Percentiles rank a stretch among this genome's conserved stretches.
Conservation (phyloP, 2,329 filamentous ascomycete species). For the Corinectria fuckeliana region DNA sequence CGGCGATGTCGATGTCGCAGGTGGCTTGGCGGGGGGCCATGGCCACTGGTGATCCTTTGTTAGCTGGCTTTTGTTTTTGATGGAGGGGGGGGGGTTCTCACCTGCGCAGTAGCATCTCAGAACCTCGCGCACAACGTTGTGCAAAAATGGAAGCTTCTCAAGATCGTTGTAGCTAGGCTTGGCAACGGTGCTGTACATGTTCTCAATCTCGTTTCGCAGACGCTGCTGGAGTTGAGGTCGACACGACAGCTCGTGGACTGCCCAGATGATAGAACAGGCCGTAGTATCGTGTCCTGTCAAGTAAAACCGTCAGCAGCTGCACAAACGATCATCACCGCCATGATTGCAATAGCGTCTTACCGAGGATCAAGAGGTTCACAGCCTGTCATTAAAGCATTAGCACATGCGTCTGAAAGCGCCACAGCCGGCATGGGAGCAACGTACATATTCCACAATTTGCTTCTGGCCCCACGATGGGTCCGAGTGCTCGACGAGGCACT, state of each 20-base stretch:
- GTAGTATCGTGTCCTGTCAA: conserved; percentile 52
- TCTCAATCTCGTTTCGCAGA: conserved; percentile 47
- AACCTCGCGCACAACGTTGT: conserved; percentile 52
- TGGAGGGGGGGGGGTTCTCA: conserved; percentile 5
- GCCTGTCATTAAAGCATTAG: conserved; percentile 45
- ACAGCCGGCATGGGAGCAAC: neutral
- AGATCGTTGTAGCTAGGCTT: conserved; percentile 30
- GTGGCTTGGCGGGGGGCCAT: conserved; percentile 44
- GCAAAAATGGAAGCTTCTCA: conserved; percentile 45
- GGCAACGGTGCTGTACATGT: conserved; percentile 17
- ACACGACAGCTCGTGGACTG: conserved; percentile 47
- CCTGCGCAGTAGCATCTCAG: conserved; percentile 50
- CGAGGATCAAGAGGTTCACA: conserved; percentile 52
- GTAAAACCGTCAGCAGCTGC: neutral
- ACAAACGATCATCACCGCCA: neutral
- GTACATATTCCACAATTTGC: conserved; percentile 39
- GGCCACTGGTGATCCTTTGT: conserved; percentile 37
- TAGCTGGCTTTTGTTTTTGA: neutral
- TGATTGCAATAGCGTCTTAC: conserved; percentile 19
- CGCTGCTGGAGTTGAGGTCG: conserved; percentile 46
- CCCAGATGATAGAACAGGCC: conserved; percentile 51
- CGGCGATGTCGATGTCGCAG: conserved; percentile 44
- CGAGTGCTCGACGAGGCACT: conserved; percentile 44
- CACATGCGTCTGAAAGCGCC: neutral
- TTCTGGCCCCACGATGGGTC: conserved; percentile 33